Evolutionary conservation across 139 green algal genomes (phyloP), one percentile per base, ranked within the genome.

Genomic region (Coccomyxa sp.): DNA sequence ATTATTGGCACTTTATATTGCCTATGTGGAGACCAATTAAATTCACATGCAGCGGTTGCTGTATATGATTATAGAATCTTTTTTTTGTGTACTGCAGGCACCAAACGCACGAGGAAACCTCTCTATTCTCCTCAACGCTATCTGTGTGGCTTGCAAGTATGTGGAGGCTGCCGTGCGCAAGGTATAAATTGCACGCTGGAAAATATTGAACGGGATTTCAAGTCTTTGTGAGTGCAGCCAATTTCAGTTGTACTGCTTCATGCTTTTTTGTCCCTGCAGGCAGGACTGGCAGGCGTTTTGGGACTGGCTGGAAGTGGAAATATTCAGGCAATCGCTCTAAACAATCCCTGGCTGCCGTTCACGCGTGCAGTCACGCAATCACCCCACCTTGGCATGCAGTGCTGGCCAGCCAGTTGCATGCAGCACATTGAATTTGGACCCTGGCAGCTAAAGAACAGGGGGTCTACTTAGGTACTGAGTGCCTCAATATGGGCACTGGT

Each of bases 91-190:
- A 51, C 38, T 83, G 79, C 30, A 77, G 30, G 83, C 85, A 27
- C 74, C 83, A 15, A 45, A 86, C 4, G 89, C 90, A 7, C 60
- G 85, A 15, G 90, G 90, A 23, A 84, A 89, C 75, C 80, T 95
- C 16, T 90, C 84, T 58, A 80, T 94, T 13, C 80, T 94, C 31
- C 77, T 95, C 23, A 92, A 91, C 68, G 82, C 86, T 63, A 92
- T 95, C 63, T 88, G 82, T 58, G 83, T 91, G n/a, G 88, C 87
- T 66, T 95, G 92, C 88, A 95, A 95, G 84, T 91, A 93, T 82
- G 88, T 95, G 25, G 71, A 82, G 10, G 82, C 66, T 0, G 84
- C 92, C 28, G 88, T 92, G 51, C 83, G 90, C 18, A 86, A 89
- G 86, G 87, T 89, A 30, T 18, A 82, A 57, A 27, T 32, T 1